Evolutionary conservation across 2,329 filamentous ascomycete genomes (phyloP).

Genomic region (Xylariaceae sp.): DNA sequence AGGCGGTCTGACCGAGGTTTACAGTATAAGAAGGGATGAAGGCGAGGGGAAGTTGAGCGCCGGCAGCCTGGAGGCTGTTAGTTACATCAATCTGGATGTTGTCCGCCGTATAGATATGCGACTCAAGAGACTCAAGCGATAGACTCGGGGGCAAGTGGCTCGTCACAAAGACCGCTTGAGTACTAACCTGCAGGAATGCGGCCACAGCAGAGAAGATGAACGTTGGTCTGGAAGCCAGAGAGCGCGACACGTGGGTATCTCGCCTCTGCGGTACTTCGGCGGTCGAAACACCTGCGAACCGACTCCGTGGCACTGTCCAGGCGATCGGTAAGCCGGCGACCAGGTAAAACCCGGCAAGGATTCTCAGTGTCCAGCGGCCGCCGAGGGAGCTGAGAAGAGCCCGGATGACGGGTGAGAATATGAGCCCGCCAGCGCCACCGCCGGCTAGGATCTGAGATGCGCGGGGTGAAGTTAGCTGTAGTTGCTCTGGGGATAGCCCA

Average conservation of each 20-base stretch:
- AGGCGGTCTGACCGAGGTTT: conserved; percentile 37
- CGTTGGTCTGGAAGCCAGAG: conserved; percentile 34
- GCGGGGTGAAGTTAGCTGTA: conserved; percentile 7
- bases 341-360: conserved; percentile 36
- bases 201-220: conserved; percentile 41
- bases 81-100: not conserved
- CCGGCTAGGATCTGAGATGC: conserved; percentile 34
- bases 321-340: conserved; percentile 37
- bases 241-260: conserved; percentile 36
- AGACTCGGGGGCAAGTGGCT: too few relatives aligned
- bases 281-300: conserved; percentile 29
- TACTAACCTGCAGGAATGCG: conserved; percentile 34
- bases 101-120: not conserved
- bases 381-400: conserved; percentile 39
- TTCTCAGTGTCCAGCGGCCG: conserved; percentile 41
- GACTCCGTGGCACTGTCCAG: conserved; percentile 36
- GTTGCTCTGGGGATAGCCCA: not conserved
- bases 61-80: conserved; percentile 40
- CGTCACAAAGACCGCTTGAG: too few relatives aligned
- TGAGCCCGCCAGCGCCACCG: conserved; percentile 39
- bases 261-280: conserved; percentile 23
- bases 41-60: conserved; percentile 42
- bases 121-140: not conserved
- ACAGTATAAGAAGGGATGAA: conserved; percentile 47
- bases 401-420: conserved; percentile 38